Evolutionary conservation across 2,329 filamentous ascomycete genomes (phyloP).

Genomic region (Pseudocercospora macadamiae): DNA sequence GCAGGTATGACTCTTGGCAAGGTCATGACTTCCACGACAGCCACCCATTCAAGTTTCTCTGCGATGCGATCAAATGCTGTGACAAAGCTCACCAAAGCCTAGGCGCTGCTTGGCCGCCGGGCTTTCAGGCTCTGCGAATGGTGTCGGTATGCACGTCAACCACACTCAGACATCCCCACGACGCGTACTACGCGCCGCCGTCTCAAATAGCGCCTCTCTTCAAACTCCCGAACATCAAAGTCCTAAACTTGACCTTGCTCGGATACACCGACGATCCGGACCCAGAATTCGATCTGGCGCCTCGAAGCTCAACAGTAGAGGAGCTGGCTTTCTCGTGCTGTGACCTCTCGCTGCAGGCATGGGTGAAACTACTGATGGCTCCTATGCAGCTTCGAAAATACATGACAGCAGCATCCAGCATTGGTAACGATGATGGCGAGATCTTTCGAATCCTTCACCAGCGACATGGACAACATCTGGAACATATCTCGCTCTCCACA

Average conservation of each 20-base stretch:
- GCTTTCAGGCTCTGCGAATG: constrained; percentile 17
- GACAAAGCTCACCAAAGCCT: neutral
- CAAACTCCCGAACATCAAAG: constrained; percentile 20
- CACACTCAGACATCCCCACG: constrained; percentile 15
- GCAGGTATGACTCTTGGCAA: constrained; percentile 9
- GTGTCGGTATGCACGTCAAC: constrained; percentile 22
- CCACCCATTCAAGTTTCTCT: constrained; percentile 7
- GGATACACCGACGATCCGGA: constrained; percentile 14
- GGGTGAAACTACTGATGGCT: constrained; percentile 14
- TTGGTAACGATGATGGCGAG: neutral
- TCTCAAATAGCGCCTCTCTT: constrained; percentile 20
- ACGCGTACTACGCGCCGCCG: constrained; percentile 20
- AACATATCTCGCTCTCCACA: neutral
- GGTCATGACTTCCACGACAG: neutral
- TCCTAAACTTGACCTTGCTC: constrained; percentile 18
- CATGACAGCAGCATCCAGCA: neutral
- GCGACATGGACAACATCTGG: constrained; percentile 6
- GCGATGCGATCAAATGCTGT: constrained; percentile 1
- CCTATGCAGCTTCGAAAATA: constrained; percentile 3
- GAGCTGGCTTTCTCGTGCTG: constrained; percentile 15
- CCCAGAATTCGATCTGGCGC: constrained; percentile 10
- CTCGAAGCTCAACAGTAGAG: constrained; percentile 14
- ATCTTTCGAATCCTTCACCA: neutral
- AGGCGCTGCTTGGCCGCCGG: constrained; percentile 16
- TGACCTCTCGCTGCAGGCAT: constrained; percentile 5